Conservation (phyloP, 2,329 filamentous ascomycete genomes). For the Diplodia corticola region DNA sequence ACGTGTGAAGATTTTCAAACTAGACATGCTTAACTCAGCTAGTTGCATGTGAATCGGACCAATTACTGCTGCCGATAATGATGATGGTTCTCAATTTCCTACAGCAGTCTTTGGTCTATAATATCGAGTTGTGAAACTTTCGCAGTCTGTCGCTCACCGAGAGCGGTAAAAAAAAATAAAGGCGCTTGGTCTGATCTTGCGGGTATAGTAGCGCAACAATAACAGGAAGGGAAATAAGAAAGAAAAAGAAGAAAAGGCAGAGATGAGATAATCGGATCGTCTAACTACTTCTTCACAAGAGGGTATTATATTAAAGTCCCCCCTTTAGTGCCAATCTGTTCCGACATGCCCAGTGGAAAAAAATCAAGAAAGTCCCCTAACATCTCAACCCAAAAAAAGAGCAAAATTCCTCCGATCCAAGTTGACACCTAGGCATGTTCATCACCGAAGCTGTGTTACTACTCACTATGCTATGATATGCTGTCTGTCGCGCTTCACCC, state of each 20-base stretch:
- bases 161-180: neutral
- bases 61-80: no score
- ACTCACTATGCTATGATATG: neutral
- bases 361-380: neutral
- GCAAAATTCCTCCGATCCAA: neutral
- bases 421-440: neutral
- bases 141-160: neutral
- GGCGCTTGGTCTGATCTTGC: neutral
- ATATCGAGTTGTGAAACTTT: neutral
- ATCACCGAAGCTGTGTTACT: no score
- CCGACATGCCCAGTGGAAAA: neutral
- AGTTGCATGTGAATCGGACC: neutral
- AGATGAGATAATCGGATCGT: neutral
- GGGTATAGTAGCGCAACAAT: slow-evolving; percentile 2
- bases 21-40: neutral
- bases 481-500: neutral
- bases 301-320: neutral
- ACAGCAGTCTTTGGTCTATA: neutral
- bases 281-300: neutral
- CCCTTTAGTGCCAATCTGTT: neutral
- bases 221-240: neutral
- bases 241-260: neutral
- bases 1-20: neutral
- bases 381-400: neutral
- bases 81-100: neutral